Conservation (phyloP, 2,329 filamentous ascomycete species). For the Cytospora schulzeri region DNA sequence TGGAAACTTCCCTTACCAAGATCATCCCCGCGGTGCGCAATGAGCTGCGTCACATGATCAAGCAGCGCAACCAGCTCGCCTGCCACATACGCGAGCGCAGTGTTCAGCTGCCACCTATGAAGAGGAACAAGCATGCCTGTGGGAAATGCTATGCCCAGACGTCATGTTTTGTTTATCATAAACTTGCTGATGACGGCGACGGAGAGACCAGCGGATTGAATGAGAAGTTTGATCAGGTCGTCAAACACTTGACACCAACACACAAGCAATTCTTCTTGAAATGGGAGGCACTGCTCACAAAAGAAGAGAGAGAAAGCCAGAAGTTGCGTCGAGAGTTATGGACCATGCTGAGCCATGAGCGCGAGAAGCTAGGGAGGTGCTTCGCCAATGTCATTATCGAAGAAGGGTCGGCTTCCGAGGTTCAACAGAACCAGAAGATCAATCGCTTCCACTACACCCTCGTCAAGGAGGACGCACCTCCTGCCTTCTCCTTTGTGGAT, state of each 20-base stretch:
- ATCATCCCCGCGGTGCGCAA: constrained; percentile 83
- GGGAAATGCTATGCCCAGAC: constrained; percentile 88
- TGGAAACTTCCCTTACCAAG: constrained; percentile 84
- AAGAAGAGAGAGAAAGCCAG: constrained; percentile 89
- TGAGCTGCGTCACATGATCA: constrained; percentile 94
- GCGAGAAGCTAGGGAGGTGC: constrained; percentile 85
- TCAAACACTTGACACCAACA: constrained; percentile 71
- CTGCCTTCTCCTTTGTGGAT: constrained; percentile 82
- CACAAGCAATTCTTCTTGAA: constrained; percentile 88
- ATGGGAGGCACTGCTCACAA: constrained; percentile 91
- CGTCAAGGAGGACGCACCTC: constrained; percentile 63
- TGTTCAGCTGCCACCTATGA: constrained; percentile 80
- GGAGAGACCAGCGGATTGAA: constrained; percentile 80
- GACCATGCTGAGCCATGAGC: constrained; percentile 90
- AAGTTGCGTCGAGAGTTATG: constrained; percentile 88
- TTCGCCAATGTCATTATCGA: constrained; percentile 87
- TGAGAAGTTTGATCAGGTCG: constrained; percentile 78
- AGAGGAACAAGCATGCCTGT: constrained; percentile 80
- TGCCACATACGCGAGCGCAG: constrained; percentile 81
- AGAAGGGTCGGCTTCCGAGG: constrained; percentile 71
- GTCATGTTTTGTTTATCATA: constrained; percentile 91
- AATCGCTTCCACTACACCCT: constrained; percentile 90
- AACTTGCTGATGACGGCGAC: constrained; percentile 80
- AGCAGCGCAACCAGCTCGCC: constrained; percentile 89
- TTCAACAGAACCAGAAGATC: constrained; percentile 74